A percentile compares a stretch with the other conserved stretches of the same genome.
phyloP scores from a whole-genome alignment of 805 yeast genomes.

The Wickerhamomyces queroliae region DNA sequence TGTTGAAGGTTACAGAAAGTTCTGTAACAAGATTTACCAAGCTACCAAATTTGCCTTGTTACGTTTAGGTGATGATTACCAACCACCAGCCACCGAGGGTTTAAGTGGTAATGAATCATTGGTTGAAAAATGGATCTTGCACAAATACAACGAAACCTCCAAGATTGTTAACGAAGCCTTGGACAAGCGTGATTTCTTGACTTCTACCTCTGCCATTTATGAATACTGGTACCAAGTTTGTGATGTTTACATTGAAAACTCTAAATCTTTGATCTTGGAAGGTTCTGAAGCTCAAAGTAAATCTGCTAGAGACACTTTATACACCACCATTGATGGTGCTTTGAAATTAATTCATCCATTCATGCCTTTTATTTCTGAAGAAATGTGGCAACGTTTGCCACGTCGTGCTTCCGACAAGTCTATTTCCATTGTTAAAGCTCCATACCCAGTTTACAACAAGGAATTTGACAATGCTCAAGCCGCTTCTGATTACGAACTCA shows the following conservation, averaged over 20 bases:
- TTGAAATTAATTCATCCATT: slow-evolving; percentile 92
- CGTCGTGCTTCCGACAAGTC: slow-evolving; percentile 69
- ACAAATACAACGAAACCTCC: slow-evolving; percentile 70
- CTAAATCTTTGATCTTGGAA: slow-evolving; percentile 86
- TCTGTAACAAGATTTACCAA: slow-evolving; percentile 98
- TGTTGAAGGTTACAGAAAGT: slow-evolving; percentile 98
- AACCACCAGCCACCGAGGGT: slow-evolving; percentile 63
- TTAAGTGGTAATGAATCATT: slow-evolving; percentile 78
- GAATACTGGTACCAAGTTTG: slow-evolving; percentile 95
- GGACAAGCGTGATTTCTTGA: slow-evolving; percentile 85
- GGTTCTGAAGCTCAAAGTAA: slow-evolving; percentile 80
- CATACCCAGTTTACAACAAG: slow-evolving; percentile 62
- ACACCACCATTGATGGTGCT: slow-evolving; percentile 89
- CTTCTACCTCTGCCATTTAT: slow-evolving; percentile 80
- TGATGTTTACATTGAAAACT: slow-evolving; percentile 97
- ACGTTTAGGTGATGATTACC: slow-evolving; percentile 85
- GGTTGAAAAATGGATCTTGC: slow-evolving; percentile 96
- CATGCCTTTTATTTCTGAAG: slow-evolving; percentile 97
- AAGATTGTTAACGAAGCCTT: slow-evolving; percentile 57
- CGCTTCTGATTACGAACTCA: slow-evolving; percentile 72
- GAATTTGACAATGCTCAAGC: slow-evolving; percentile 62
- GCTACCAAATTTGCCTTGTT: slow-evolving; percentile 95
- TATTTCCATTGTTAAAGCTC: slow-evolving; percentile 69
- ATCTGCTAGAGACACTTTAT: slow-evolving; percentile 91
- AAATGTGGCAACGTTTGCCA: slow-evolving; percentile 98